These are phyloP conservation scores for Pseudisothecium myosuroides DNA, from an alignment of 225 moss, liverwort and hornwort species.

Conservation along the genomic window DNA sequence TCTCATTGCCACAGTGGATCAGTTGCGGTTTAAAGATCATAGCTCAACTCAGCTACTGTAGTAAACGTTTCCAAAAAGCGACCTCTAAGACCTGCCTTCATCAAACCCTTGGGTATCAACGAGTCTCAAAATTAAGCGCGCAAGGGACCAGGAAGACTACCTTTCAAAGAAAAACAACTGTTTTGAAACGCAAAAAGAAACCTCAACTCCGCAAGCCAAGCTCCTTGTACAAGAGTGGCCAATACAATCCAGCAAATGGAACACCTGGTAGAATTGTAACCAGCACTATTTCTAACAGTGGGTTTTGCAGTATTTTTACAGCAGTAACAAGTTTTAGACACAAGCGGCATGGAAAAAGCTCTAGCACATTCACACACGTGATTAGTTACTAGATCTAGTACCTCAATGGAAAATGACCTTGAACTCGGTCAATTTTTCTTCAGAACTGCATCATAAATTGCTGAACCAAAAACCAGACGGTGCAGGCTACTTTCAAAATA, in stretches of 20 bases:
- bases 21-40: too few relatives aligned
- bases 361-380: background rate
- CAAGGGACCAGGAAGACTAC: background rate
- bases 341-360: background rate
- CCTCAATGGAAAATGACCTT: background rate
- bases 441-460: background rate
- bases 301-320: background rate
- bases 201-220: background rate
- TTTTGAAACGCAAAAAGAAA: background rate
- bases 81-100: background rate
- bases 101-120: background rate
- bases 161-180: background rate
- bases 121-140: background rate
- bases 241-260: background rate
- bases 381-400: background rate
- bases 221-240: background rate
- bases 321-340: background rate
- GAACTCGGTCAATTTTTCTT: background rate
- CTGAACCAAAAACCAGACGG: background rate
- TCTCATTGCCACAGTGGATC: background rate
- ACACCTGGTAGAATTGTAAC: background rate
- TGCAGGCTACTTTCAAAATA: background rate
- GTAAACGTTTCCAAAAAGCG: background rate
- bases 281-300: background rate
- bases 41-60: too few relatives aligned